Base-by-base conservation (phyloP, 176 grass and related monocot genomes). In the Ampelocalamus luodianensis region DNA sequence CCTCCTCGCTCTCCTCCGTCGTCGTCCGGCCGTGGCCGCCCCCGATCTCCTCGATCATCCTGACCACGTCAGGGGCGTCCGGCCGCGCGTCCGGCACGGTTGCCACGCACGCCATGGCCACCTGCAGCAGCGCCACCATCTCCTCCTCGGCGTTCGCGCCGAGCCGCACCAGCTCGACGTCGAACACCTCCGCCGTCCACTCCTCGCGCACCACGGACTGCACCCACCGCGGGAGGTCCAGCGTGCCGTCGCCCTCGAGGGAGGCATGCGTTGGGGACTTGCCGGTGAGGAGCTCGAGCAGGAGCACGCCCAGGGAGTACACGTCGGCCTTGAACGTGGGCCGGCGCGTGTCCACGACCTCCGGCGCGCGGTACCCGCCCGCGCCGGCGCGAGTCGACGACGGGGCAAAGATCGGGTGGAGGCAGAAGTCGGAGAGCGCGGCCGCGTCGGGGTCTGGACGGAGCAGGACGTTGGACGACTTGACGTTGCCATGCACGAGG, bases 131-230 rank as follows among this genome's bases (percentile, higher is more conserved):
- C 83, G 92, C 91, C 42, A 95, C 96, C 96, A 98, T 98, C 89
- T 98, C 96, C 93, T 98, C 96, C 93, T 98, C 96, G 11, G 85
- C 94, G 65, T 89, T 92, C 3, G 86, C 89, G 73, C 92, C 89
- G 3, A 91, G 91, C 56, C 93, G 91, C 90, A 98, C 92, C 13
- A 98, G 91, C 63, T 98, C 96, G 45, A 94, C 96, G 81, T 98
- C 96, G 78, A 98, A 98, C 82, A 98, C 96, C 91, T 98, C 96
- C 10, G 96, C 93, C 1, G 96, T 98, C 96, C 93, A 95, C 83
- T 98, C 96, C 89, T 98, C 96, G 8, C 93, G 82, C 83, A 98
- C 96, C 81, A 98, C 96, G 14, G 96, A 98, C 78, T 95, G 96
- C 83, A 98, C 96, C 96, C 96, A 98, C 37, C 91, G 78, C 3